A percentile compares a stretch with the other conserved stretches of the same genome.
phyloP scores from a whole-genome alignment of 2,329 filamentous ascomycete species.

The Coleophoma eucalyptorum region DNA sequence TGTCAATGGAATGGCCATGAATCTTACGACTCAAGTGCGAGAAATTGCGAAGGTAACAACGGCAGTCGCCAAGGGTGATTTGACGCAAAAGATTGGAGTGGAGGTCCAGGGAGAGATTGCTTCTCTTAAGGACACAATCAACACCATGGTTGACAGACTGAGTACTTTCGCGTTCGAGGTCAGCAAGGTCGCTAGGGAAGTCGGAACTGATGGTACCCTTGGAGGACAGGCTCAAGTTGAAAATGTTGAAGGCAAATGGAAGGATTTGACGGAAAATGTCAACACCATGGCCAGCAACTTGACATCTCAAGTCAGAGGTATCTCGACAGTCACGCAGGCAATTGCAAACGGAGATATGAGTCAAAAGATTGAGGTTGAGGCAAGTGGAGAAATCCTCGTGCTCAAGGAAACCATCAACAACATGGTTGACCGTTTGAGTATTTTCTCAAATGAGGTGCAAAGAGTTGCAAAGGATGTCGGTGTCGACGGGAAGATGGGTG shows the following conservation, averaged over 20 bases:
- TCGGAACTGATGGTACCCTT: constrained; percentile 92
- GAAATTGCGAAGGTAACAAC: constrained; percentile 97
- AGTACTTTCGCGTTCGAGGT: constrained; percentile 96
- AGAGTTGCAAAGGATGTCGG: constrained; percentile 94
- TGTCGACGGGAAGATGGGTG: constrained; percentile 97
- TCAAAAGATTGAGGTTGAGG: constrained; percentile 91
- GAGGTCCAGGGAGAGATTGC: constrained; percentile 93
- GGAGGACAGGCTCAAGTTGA: constrained; percentile 92
- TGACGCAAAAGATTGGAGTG: constrained; percentile 94
- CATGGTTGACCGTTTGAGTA: constrained; percentile 94
- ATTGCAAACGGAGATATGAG: constrained; percentile 96
- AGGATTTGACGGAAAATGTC: constrained; percentile 88
- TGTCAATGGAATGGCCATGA: constrained; percentile 98
- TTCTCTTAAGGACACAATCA: constrained; percentile 95
- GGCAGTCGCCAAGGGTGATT: constrained; percentile 87
- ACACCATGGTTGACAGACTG: constrained; percentile 96
- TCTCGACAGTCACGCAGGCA: constrained; percentile 90
- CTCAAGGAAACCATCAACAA: constrained; percentile 97
- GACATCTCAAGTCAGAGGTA: constrained; percentile 76
- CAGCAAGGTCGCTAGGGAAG: constrained; percentile 90
- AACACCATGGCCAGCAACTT: constrained; percentile 72
- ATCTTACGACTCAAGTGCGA: constrained; percentile 93
- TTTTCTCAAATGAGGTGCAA: constrained; percentile 95
- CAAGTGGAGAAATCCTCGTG: constrained; percentile 89
- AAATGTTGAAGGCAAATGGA: constrained; percentile 97